phyloP scores from a whole-genome alignment of 2,329 filamentous ascomycete species.

The Exophiala viscosa region DNA sequence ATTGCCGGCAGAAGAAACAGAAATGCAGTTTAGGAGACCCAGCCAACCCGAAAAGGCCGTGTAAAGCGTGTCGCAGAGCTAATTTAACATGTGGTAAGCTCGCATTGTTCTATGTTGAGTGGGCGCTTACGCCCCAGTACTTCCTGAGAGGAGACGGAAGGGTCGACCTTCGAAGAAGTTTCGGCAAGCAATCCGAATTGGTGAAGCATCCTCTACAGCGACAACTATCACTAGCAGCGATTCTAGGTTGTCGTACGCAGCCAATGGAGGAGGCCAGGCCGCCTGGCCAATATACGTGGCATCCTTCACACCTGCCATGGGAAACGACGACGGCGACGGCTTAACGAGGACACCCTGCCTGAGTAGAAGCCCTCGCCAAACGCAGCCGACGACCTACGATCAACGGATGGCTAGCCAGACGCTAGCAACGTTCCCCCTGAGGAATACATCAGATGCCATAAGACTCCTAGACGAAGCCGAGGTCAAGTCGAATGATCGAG shows the following conservation, averaged over 20 bases:
- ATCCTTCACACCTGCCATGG: slow-evolving; percentile 3
- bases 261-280: background rate
- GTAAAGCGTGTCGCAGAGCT: slow-evolving; percentile 14
- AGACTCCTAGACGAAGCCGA: slow-evolving; percentile 10
- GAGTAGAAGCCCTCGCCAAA: background rate
- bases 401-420: slow-evolving; percentile 10
- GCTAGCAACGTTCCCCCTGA: slow-evolving; percentile 11
- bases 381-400: slow-evolving; percentile 4
- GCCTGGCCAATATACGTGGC: slow-evolving; percentile 2
- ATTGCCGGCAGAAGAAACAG: slow-evolving; percentile 29
- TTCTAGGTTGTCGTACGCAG: background rate
- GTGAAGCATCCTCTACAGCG: background rate
- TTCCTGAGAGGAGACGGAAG: slow-evolving; percentile 9
- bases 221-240: background rate
- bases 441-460: slow-evolving; percentile 18
- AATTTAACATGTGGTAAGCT: slow-evolving; percentile 9
- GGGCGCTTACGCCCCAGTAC: slow-evolving; percentile 1
- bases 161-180: slow-evolving; percentile 11
- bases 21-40: slow-evolving; percentile 24
- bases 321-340: slow-evolving; percentile 1
- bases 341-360: background rate
- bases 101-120: background rate
- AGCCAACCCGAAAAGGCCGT: slow-evolving; percentile 8
- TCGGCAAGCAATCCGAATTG: background rate
- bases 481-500: background rate